Conservation (phyloP, 1,139 yeast genomes). For the Hyphopichia wangnamkhiaoensis region DNA sequence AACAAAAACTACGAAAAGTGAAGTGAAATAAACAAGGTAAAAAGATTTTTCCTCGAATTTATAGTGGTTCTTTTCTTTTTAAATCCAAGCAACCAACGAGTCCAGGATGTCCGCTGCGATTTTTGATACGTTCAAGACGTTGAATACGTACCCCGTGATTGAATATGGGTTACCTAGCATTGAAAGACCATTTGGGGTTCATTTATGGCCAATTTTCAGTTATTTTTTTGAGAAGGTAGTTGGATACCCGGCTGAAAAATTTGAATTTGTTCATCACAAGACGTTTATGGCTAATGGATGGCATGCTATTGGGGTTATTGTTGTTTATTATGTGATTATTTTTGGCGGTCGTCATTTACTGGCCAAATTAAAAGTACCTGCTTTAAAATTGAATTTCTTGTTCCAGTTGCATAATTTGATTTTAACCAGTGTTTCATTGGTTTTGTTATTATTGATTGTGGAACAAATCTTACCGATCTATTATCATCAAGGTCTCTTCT, state of each 20-base stretch:
- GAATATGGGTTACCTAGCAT: constrained; percentile 50
- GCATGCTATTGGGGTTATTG: constrained; percentile 62
- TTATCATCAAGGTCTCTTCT: constrained; percentile 73
- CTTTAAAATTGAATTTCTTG: constrained; percentile 65
- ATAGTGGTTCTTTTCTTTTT: no score
- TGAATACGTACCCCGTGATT: constrained; percentile 12
- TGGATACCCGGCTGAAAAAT: constrained; percentile 73
- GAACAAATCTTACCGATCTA: constrained; percentile 90
- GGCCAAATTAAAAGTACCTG: constrained; percentile 52
- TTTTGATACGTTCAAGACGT: neutral
- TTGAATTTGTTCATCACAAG: constrained; percentile 64
- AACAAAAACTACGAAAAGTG: no score
- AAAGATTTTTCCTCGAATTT: no score
- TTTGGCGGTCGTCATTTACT: constrained; percentile 70
- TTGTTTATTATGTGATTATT: constrained; percentile 75
- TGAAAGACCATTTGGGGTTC: constrained; percentile 85
- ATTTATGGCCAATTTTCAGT: constrained; percentile 87
- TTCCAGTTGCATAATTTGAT: constrained; percentile 74
- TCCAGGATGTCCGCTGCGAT: neutral
- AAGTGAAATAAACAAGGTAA: no score
- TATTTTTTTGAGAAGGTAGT: constrained; percentile 48
- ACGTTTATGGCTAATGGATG: constrained; percentile 71
- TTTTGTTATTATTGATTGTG: constrained; percentile 64
- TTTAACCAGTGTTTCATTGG: constrained; percentile 69
- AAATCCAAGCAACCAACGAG: no score